Conservation (phyloP, 1,284 basidiomycete genomes). For the Cryptococcus sp. region DNA sequence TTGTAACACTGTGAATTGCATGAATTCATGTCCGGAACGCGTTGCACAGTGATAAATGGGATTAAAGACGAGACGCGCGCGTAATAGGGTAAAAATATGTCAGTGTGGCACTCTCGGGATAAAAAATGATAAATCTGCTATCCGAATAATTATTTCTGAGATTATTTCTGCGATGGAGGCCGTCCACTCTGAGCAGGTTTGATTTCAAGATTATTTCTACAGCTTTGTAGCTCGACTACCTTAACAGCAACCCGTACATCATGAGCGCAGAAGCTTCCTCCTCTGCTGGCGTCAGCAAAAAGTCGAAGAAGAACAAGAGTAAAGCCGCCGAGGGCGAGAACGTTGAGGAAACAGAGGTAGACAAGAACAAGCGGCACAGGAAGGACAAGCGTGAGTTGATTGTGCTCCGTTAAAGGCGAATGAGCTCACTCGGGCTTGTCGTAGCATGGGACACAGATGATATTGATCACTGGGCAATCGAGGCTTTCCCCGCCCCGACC, state of each 20-base stretch:
- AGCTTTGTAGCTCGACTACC: background rate
- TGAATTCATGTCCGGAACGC: too few relatives aligned
- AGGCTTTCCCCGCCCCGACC: constrained; percentile 70
- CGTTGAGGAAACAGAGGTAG: constrained; percentile 49
- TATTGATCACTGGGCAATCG: constrained; percentile 97
- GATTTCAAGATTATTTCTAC: background rate
- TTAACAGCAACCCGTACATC: background rate
- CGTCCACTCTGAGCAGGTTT: constrained; percentile 7
- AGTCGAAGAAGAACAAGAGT: constrained; percentile 25
- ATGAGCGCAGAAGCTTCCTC: constrained; percentile 40
- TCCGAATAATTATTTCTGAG: background rate
- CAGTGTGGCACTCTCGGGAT: constrained; percentile 1
- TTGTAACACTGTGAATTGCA: too few relatives aligned
- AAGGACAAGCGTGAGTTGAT: constrained; percentile 79
- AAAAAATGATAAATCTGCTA: background rate
- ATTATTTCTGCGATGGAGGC: constrained; percentile 14
- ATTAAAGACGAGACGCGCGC: background rate
- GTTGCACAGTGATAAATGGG: too few relatives aligned
- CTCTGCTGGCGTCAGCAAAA: constrained; percentile 20
- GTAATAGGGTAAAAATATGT: constrained; percentile 2
- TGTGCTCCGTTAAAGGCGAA: too few relatives aligned
- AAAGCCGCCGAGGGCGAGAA: constrained; percentile 17
- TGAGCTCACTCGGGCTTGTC: background rate
- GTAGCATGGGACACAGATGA: constrained; percentile 98
- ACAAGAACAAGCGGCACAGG: constrained; percentile 82